These are phyloP conservation scores for Hanseniaspora uvarum DNA, from an alignment of 1,139 yeast genomes.

Conservation along the genomic window DNA sequence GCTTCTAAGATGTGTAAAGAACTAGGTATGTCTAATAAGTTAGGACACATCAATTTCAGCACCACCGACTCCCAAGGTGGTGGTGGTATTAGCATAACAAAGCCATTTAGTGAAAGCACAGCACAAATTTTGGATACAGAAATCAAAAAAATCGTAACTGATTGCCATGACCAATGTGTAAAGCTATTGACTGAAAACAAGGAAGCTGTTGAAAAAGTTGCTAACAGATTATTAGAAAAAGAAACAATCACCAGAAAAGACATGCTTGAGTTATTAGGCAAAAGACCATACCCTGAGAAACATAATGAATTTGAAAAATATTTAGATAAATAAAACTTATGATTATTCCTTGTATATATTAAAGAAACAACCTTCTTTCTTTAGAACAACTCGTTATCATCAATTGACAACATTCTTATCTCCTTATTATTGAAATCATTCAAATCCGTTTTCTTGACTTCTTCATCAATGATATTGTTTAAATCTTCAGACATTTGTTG, in stretches of 20 bases:
- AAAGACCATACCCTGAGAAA: constrained; percentile 65
- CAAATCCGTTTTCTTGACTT: neutral
- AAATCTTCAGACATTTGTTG: neutral
- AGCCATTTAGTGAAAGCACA: constrained; percentile 61
- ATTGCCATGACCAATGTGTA: constrained; percentile 44
- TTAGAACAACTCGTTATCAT: constrained; percentile 11
- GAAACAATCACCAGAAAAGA: constrained; percentile 75
- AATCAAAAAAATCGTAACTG: constrained; percentile 51
- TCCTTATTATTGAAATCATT: neutral
- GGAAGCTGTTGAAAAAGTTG: constrained; percentile 56
- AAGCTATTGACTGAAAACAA: constrained; percentile 47
- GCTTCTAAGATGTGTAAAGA: constrained; percentile 69
- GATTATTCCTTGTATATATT: neutral
- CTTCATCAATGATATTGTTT: constrained; percentile 2
- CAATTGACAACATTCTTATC: neutral
- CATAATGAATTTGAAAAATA: constrained; percentile 76
- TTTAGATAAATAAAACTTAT: constrained; percentile 34
- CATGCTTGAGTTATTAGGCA: constrained; percentile 63
- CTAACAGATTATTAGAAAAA: constrained; percentile 54
- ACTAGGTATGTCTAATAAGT: constrained; percentile 62
- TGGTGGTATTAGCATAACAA: constrained; percentile 36
- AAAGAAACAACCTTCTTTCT: neutral
- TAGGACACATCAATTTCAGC: constrained; percentile 51
- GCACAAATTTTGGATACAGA: constrained; percentile 58
- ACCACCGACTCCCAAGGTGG: constrained; percentile 37